These are phyloP conservation scores for Globisporangium nodosum DNA, from an alignment of 352 stramenopile species.

Conservation along the genomic window DNA sequence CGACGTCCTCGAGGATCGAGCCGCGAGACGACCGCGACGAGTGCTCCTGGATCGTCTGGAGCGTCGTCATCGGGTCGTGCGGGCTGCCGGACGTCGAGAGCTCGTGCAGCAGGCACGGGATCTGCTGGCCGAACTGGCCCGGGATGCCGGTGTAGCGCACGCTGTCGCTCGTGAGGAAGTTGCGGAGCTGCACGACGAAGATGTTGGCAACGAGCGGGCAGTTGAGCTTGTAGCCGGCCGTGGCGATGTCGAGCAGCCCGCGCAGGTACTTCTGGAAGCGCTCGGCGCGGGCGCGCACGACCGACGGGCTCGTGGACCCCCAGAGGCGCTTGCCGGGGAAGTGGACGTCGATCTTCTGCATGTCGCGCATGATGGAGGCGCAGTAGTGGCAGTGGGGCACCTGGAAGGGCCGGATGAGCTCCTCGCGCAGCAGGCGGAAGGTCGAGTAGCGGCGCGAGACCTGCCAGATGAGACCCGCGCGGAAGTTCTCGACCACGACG, in stretches of 20 bases:
- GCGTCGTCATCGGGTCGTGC: slow-evolving; percentile 26
- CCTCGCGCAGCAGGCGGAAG: slow-evolving; percentile 56
- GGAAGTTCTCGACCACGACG: slow-evolving; percentile 51
- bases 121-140: slow-evolving; percentile 22
- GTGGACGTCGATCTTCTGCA: slow-evolving; percentile 36
- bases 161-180: slow-evolving; percentile 52
- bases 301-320: slow-evolving; percentile 35
- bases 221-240: slow-evolving; percentile 42
- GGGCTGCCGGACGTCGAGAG: slow-evolving; percentile 20
- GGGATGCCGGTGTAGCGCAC: slow-evolving; percentile 37
- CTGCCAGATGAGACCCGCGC: slow-evolving; percentile 45
- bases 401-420: slow-evolving; percentile 45
- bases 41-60: slow-evolving; percentile 46
- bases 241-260: slow-evolving; percentile 45
- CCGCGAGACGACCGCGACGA: slow-evolving; percentile 16
- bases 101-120: slow-evolving; percentile 46
- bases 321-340: slow-evolving; percentile 62
- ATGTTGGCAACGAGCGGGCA: slow-evolving; percentile 46
- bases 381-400: slow-evolving; percentile 60
- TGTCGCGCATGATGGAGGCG: slow-evolving; percentile 33
- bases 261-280: slow-evolving; percentile 55
- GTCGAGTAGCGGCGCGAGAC: slow-evolving; percentile 62
- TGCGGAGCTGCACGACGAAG: slow-evolving; percentile 49
- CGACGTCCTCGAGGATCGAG: slow-evolving; percentile 17
- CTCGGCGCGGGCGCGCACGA: slow-evolving; percentile 38